A percentile compares a stretch with the other conserved stretches of the same genome.
Conservation (phyloP, 495 filamentous ascomycete species). For the Aspergillus campestris region DNA sequence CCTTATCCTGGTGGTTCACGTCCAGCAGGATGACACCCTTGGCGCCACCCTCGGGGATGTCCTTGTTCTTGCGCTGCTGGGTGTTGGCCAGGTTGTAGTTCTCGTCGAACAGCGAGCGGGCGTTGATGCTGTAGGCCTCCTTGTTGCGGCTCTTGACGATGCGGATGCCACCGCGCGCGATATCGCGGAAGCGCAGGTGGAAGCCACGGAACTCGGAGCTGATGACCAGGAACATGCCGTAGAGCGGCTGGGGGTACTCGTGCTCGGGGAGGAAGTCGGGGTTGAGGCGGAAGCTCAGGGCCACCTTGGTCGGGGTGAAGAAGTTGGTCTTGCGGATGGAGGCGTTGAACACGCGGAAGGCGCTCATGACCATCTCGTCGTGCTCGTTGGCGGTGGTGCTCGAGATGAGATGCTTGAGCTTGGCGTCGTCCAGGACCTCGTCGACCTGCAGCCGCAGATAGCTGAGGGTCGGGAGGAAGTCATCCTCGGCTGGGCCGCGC, state of each 20-base stretch:
- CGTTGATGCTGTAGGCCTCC: slow-evolving; percentile 94
- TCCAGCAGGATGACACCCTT: slow-evolving; percentile 97
- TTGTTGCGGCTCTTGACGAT: slow-evolving; percentile 96
- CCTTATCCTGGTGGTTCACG: slow-evolving; percentile 87
- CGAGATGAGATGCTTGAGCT: slow-evolving; percentile 74
- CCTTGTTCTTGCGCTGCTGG: slow-evolving; percentile 99
- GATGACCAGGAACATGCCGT: slow-evolving; percentile 97
- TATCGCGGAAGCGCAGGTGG: slow-evolving; percentile 95
- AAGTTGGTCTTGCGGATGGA: slow-evolving; percentile 95
- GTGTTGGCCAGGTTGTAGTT: slow-evolving; percentile 98
- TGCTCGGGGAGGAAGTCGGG: slow-evolving; percentile 80
- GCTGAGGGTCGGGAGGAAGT: slow-evolving; percentile 73
- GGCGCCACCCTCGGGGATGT: slow-evolving; percentile 97
- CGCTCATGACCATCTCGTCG: slow-evolving; percentile 94
- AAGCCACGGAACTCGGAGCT: slow-evolving; percentile 95
- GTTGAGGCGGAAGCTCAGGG: slow-evolving; percentile 90
- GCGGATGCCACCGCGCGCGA: slow-evolving; percentile 92
- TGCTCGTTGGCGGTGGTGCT: slow-evolving; percentile 84
- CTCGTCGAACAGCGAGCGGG: slow-evolving; percentile 91
- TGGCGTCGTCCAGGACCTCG: slow-evolving; percentile 65
- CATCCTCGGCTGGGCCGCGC: slow-evolving; percentile 57
- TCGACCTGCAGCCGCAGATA: slow-evolving; percentile 65
- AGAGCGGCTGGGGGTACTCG: slow-evolving; percentile 90
- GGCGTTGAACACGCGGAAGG: slow-evolving; percentile 92
- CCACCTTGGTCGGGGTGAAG: slow-evolving; percentile 98